Conservation (phyloP, 2,329 filamentous ascomycete species). For the Piedraia hortae region DNA sequence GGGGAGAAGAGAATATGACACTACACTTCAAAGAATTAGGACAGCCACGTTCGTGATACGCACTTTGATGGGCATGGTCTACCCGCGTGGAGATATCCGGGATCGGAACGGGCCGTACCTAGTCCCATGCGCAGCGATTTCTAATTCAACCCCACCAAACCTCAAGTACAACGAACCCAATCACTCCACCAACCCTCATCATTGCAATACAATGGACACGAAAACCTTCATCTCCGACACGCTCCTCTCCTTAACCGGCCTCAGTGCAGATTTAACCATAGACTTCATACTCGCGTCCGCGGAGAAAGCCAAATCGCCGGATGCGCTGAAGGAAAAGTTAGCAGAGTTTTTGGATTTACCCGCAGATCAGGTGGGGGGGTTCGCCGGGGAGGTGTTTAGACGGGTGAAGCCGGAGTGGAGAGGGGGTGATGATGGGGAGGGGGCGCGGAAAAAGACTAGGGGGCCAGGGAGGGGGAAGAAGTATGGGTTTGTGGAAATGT, state of each 20-base stretch:
- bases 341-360: slow-evolving; percentile 24
- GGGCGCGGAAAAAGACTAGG: slow-evolving; percentile 4
- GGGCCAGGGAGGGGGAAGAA: slow-evolving; percentile 17
- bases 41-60: too few species aligned
- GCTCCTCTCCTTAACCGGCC: slow-evolving; percentile 25
- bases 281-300: slow-evolving; percentile 30
- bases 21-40: too few species aligned
- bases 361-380: slow-evolving; percentile 18
- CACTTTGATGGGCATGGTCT: too few species aligned
- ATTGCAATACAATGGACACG: slow-evolving; percentile 11
- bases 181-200: too few species aligned
- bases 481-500: slow-evolving; percentile 28
- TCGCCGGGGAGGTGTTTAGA: slow-evolving; percentile 21
- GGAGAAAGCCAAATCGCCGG: slow-evolving; percentile 20
- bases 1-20: too few species aligned
- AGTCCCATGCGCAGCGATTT: too few species aligned
- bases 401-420: slow-evolving; percentile 8
- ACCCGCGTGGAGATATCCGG: too few species aligned
- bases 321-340: slow-evolving; percentile 23
- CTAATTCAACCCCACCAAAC: too few species aligned
- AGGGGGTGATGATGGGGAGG: slow-evolving; percentile 6
- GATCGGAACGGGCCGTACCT: too few species aligned
- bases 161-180: too few species aligned
- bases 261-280: slow-evolving; percentile 26
- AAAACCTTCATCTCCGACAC: slow-evolving; percentile 20